Base-by-base conservation (phyloP, 192 early-diverging fungal species). In the Gaertneriomyces semiglobifer region DNA sequence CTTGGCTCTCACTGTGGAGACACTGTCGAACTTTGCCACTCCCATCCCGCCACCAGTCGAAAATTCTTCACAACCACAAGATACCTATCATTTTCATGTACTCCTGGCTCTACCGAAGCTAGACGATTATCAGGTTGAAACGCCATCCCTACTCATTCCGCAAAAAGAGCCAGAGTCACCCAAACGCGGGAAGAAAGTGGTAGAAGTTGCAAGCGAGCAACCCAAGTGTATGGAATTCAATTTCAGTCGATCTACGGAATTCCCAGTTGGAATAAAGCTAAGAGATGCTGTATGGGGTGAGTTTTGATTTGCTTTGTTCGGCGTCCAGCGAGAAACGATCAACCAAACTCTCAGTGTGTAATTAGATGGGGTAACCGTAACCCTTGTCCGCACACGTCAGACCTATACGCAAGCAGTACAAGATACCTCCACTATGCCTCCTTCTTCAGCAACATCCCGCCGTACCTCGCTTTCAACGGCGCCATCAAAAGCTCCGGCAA, bases 31-130 rank as follows among this genome's bases (percentile, higher is more conserved):
- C 12, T 57, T 57, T 39, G 18, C 55, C 12, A 57, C 39, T 14
- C 50, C 50, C n/a, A 20, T 18, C 5, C 20, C 50, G 3, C n/a
- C 20, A 18, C n/a, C 20, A 52, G n/a, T 20, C 50, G 50, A 52
- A 20, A 20, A 52, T 52, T 20, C 50, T 5, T 5, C n/a, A 20
- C 50, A 52, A 20, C 50, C 50, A 52, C 50, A 18, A 20, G 50
- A 52, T 20, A 20, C n/a, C n/a, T 52, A 52, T 20, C n/a, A n/a
- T 52, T 52, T 52, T 20, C 50, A 52, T n/a, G n/a, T 52, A 52
- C 50, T n/a, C n/a, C 5, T 52, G n/a, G 50, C 20, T 0, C 50
- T 52, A 18, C n/a, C n/a, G 5, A 52, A 20, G 6, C 20, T 52
- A 3, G 20, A 52, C 0, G 50, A 20, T 20, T 52, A 52, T 52